Percentiles rank a stretch among this genome's conserved stretches.
These are phyloP conservation scores for Immersiporthe knoxdaviesiana DNA, from an alignment of 2,329 filamentous ascomycete species.

Conservation along the genomic window DNA sequence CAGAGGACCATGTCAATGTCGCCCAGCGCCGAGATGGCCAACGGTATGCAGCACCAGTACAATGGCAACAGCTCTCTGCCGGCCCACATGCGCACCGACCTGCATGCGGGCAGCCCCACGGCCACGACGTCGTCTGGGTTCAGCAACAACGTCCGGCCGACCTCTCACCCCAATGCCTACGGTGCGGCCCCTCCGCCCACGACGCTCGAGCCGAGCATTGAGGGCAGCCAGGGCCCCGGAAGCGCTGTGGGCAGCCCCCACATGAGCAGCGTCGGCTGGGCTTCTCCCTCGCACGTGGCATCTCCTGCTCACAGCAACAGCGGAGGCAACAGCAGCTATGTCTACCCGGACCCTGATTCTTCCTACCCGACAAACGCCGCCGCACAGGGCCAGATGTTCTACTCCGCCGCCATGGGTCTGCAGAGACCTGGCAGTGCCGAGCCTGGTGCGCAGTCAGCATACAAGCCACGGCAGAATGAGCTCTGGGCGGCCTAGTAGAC, in stretches of 20 bases:
- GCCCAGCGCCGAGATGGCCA: conserved; percentile 74
- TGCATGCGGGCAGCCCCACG: conserved; percentile 70
- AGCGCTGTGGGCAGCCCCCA: conserved; percentile 87
- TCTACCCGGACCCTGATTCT: conserved; percentile 79
- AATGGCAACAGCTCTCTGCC: conserved; percentile 80
- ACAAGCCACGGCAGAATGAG: conserved; percentile 59
- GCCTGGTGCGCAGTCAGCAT: conserved; percentile 60
- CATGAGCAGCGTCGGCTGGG: conserved; percentile 81
- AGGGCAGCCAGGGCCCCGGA: conserved; percentile 69
- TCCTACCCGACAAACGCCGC: conserved; percentile 61
- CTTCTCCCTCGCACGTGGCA: conserved; percentile 73
- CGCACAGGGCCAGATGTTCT: conserved; percentile 70
- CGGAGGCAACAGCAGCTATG: conserved; percentile 62
- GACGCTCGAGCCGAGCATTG: conserved; percentile 82
- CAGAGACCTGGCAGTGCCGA: conserved; percentile 74
- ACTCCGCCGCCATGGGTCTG: conserved; percentile 65
- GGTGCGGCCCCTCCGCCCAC: conserved; percentile 66
- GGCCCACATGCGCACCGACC: conserved; percentile 77
- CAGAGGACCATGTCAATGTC: conserved; percentile 80
- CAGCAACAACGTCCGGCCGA: conserved; percentile 65
- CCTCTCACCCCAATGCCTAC: conserved; percentile 83
- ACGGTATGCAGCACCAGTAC: conserved; percentile 73
- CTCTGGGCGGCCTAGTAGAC: conserved; percentile 49
- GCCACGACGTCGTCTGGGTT: conserved; percentile 68
- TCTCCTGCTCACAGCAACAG: conserved; percentile 67